phyloP scores from a whole-genome alignment of 768 basidiomycete species.

The Hemileccinum impolitum region DNA sequence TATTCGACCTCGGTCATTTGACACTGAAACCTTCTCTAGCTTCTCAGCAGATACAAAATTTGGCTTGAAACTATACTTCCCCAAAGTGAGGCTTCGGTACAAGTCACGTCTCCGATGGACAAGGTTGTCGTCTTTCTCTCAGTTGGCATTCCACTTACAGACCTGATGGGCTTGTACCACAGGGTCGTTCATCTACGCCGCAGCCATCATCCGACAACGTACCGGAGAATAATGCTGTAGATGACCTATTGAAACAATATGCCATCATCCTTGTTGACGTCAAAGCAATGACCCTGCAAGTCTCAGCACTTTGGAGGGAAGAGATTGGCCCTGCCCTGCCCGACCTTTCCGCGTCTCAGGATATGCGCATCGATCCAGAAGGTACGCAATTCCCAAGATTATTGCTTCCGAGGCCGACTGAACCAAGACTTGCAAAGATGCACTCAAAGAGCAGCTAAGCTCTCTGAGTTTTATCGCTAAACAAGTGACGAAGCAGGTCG shows the following conservation, averaged over 20 bases:
- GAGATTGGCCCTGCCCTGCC: slow-evolving; percentile 64
- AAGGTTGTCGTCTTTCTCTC: slow-evolving; percentile 29
- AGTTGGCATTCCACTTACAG: slow-evolving; percentile 1
- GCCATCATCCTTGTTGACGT: slow-evolving; percentile 71
- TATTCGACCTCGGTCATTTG: not conserved
- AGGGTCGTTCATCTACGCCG: slow-evolving; percentile 54
- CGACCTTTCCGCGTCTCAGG: slow-evolving; percentile 33
- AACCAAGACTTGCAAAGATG: slow-evolving; percentile 37
- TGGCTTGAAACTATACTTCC: slow-evolving; percentile 69
- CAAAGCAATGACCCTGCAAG: slow-evolving; percentile 48
- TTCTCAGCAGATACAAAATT: slow-evolving; percentile 72
- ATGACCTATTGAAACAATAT: slow-evolving; percentile 67
- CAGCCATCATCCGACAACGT: slow-evolving; percentile 44
- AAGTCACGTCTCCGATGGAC: slow-evolving; percentile 33
- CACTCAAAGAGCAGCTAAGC: slow-evolving; percentile 51
- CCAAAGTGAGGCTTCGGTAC: slow-evolving; percentile 37
- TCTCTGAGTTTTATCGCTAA: slow-evolving; percentile 49
- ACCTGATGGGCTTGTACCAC: slow-evolving; percentile 14
- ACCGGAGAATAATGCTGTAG: slow-evolving; percentile 53
- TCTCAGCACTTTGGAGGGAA: slow-evolving; percentile 62
- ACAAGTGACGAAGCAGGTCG: slow-evolving; percentile 59
- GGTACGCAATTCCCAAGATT: slow-evolving; percentile 37
- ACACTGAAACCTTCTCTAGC: slow-evolving; percentile 39
- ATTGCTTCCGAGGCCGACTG: not conserved
- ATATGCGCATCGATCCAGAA: slow-evolving; percentile 41